These are phyloP conservation scores for Colletotrichum chlorophyti DNA, from an alignment of 2,329 filamentous ascomycete species.

Conservation along the genomic window DNA sequence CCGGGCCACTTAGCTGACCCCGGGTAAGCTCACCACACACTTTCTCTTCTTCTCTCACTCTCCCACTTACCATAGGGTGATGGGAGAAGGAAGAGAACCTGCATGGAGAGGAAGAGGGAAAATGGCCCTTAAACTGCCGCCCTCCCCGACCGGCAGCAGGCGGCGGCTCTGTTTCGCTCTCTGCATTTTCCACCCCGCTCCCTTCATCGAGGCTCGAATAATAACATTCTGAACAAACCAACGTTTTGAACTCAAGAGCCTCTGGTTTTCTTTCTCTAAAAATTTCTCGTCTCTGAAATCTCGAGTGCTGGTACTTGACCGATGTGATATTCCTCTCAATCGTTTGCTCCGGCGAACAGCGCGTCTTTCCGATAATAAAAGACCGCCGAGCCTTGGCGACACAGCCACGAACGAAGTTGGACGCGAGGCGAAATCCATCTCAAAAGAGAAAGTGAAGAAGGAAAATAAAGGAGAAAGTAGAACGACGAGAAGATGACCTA, in stretches of 20 bases:
- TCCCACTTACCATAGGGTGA: slow-evolving; percentile 6
- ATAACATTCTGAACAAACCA: too few relatives aligned
- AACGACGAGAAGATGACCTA: slow-evolving; percentile 47
- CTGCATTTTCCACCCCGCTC: neutral
- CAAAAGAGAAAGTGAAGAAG: neutral
- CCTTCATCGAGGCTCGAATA: too few relatives aligned
- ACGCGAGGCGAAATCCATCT: neutral
- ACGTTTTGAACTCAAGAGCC: too few relatives aligned
- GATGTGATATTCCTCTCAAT: slow-evolving; percentile 16
- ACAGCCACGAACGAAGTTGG: neutral
- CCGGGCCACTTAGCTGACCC: slow-evolving; percentile 19
- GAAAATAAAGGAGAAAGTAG: neutral
- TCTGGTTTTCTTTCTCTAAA: too few relatives aligned
- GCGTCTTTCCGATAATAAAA: slow-evolving; percentile 11
- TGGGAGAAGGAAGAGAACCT: neutral
- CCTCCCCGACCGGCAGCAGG: slow-evolving; percentile 10
- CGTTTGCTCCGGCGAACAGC: slow-evolving; percentile 23
- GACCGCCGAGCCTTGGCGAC: neutral
- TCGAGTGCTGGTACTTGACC: slow-evolving; percentile 26
- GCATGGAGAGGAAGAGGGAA: neutral
- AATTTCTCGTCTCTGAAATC: too few relatives aligned
- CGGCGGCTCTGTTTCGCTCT: slow-evolving; percentile 2
- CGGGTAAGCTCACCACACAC: neutral
- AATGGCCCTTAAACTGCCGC: slow-evolving; percentile 29
- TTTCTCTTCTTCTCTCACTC: neutral